phyloP scores from a whole-genome alignment of 73 alveolate genomes.

The Paramecium caudatum region DNA sequence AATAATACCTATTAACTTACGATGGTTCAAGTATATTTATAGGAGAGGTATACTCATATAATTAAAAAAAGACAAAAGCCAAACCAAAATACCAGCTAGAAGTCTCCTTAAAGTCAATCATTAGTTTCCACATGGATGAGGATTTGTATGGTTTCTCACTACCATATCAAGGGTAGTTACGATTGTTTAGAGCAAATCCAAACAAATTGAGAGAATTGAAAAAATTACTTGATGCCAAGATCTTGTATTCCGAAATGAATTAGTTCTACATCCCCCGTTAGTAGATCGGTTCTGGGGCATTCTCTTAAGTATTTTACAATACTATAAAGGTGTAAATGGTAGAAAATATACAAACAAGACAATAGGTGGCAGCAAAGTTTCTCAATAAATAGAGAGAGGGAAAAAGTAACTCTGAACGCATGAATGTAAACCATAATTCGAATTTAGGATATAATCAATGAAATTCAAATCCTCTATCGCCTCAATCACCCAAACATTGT shows the following conservation, averaged over 20 bases:
- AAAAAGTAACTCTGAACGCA: neutral
- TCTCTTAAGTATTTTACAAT: neutral
- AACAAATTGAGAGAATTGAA: constrained; percentile 32
- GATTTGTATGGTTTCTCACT: constrained; percentile 20
- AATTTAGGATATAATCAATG: constrained; percentile 45
- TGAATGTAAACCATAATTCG: neutral
- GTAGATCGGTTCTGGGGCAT: constrained; percentile 32
- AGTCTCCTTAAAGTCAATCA: constrained; percentile 15
- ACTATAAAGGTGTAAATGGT: constrained; percentile 3
- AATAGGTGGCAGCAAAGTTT: constrained; percentile 50
- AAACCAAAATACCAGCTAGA: constrained; percentile 41
- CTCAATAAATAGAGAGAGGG: constrained; percentile 40
- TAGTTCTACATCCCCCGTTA: neutral
- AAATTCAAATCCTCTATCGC: constrained; percentile 8
- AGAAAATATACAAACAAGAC: constrained; percentile 5
- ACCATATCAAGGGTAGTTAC: neutral
- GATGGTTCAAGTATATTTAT: constrained; percentile 51
- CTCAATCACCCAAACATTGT: constrained; percentile 54
- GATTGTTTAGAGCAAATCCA: neutral
- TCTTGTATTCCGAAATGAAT: constrained; percentile 54
- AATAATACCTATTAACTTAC: constrained; percentile 1
- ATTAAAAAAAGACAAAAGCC: constrained; percentile 17
- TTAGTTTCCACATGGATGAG: neutral
- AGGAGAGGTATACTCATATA: constrained; percentile 42
- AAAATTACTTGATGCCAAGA: constrained; percentile 17